Evolutionary conservation across 108 stramenopile genomes (phyloP).

Genomic region (Parietichytrium sp.): DNA sequence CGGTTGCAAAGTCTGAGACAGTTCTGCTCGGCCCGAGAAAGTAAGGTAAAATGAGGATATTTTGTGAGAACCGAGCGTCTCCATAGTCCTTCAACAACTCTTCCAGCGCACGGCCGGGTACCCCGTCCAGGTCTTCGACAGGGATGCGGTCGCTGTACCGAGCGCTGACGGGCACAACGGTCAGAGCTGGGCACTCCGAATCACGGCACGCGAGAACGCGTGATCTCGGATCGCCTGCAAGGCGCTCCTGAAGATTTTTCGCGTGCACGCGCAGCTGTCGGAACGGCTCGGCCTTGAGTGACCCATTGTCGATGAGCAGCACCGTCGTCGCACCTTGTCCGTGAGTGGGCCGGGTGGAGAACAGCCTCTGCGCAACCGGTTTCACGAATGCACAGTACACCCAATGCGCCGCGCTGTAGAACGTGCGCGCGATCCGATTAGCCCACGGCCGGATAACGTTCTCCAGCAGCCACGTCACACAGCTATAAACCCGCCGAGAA

Average conservation of each 20-base stretch:
- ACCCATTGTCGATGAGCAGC: slow-evolving; percentile 12
- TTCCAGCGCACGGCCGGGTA: not conserved
- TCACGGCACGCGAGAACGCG: too few relatives aligned
- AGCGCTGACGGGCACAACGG: too few relatives aligned
- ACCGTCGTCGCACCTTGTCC: not conserved
- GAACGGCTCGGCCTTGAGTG: not conserved
- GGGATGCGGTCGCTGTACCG: slow-evolving; percentile 26
- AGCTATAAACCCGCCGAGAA: too few relatives aligned
- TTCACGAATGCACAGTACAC: too few relatives aligned
- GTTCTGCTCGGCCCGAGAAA: slow-evolving; percentile 28
- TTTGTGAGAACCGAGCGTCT: not conserved
- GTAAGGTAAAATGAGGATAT: not conserved
- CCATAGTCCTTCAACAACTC: not conserved
- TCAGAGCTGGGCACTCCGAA: too few relatives aligned
- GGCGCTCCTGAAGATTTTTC: not conserved
- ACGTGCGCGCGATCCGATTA: too few relatives aligned
- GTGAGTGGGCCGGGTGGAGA: too few relatives aligned
- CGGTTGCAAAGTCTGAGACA: not conserved
- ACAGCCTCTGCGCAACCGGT: too few relatives aligned
- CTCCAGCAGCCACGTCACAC: too few relatives aligned
- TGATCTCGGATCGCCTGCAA: too few relatives aligned
- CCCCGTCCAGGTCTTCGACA: not conserved
- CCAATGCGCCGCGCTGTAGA: too few relatives aligned
- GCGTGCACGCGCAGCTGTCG: slow-evolving; percentile 27
- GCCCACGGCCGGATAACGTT: too few relatives aligned